These are phyloP conservation scores for Epithele typhae DNA, from an alignment of 768 basidiomycete species.

Conservation along the genomic window DNA sequence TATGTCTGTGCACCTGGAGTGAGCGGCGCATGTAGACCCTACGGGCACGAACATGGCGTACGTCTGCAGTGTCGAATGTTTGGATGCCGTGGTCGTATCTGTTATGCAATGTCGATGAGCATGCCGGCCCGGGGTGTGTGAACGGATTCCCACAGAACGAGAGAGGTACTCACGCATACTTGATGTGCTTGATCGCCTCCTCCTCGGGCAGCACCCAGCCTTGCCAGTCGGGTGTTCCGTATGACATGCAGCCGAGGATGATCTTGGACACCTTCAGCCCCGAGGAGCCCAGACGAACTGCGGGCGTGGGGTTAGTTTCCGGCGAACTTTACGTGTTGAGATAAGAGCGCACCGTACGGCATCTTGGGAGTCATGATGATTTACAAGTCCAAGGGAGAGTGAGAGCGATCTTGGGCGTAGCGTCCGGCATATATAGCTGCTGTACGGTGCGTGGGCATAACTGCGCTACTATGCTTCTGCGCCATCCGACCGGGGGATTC, in stretches of 20 bases:
- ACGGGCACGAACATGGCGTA: too few relatives aligned
- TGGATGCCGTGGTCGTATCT: constrained; percentile 36
- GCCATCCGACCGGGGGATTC: too few relatives aligned
- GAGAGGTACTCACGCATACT: constrained; percentile 28
- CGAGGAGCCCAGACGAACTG: constrained; percentile 39
- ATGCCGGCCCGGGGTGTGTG: background rate
- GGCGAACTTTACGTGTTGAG: background rate
- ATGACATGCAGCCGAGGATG: constrained; percentile 30
- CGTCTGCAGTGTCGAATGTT: constrained; percentile 32
- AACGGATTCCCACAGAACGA: background rate
- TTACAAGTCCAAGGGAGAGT: too few relatives aligned
- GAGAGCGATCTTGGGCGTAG: background rate
- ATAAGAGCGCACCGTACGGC: background rate
- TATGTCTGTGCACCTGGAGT: too few relatives aligned
- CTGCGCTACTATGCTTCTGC: too few relatives aligned
- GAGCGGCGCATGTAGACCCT: too few relatives aligned
- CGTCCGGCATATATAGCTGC: too few relatives aligned
- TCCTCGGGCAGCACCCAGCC: constrained; percentile 35
- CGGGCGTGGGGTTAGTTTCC: background rate
- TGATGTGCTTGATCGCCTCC: constrained; percentile 33
- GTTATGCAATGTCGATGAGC: background rate
- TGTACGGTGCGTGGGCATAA: too few relatives aligned
- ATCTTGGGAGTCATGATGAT: constrained; percentile 1
- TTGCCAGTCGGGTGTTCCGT: constrained; percentile 26
- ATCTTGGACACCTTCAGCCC: constrained; percentile 38